Evolutionary conservation across 108 stramenopile genomes (phyloP), one percentile per base, ranked within the genome.

Genomic region (Cyclotella baltica): DNA sequence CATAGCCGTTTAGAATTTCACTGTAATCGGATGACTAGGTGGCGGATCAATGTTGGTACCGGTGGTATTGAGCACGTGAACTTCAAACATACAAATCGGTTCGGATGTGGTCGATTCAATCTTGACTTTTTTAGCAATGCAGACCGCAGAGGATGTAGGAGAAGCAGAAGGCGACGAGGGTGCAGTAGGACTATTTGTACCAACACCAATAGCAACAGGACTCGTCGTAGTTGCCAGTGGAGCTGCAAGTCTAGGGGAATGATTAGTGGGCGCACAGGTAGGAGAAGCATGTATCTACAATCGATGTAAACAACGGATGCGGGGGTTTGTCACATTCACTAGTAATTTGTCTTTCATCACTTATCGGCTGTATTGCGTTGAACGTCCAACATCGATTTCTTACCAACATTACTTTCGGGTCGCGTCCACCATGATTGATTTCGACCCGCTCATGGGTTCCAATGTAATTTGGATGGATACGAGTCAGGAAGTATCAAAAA

Each of bases 401-500:
- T 15, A 83, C 85, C 27, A 92, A 86, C 61, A 85, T 81, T 11
- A 87, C 93, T 31, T 51, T 88, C 11, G 95, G 88, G 33, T 90
- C 95, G 10, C 87, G 86, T 20, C 89, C 86, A 25, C 84, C 90
- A 67, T 96, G 22, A 55, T 63, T 6, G 61, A 81, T 56, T 92
- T 91, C 67, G 95, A 96, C 75, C 90, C 92, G 20, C 74, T 96
- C 16, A 89, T 91, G 86, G 94, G 92, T 6, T 84, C 87, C 0
- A 92, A 95, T 34, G 88, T 22, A 68, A 57, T 8, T 73, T 92
- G 27, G 90, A 88, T 55, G 92, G 92, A 8, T 96, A 93, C 61
- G 95, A 96, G 75, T 93, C 95, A 4, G 73, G 95, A 51, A 90
- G 80, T 47, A 86, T 92, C 11, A 93, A 96, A 64, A 80, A 92